A percentile compares a stretch with the other conserved stretches of the same genome.
Conservation (phyloP, 192 early-diverging fungal genomes). For the Rhizoclosmatium globosum region DNA sequence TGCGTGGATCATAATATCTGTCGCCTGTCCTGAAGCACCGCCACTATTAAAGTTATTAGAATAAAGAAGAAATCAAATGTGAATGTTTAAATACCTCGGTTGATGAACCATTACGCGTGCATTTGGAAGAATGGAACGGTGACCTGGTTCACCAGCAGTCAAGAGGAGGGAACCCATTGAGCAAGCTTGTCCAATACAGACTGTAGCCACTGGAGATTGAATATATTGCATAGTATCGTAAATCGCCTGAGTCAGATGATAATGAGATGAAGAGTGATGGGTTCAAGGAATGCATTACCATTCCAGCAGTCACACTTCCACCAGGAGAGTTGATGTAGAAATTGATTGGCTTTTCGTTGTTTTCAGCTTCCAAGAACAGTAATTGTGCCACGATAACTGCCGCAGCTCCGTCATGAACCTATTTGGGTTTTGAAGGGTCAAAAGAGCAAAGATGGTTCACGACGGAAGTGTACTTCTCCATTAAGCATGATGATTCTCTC, state of each 20-base stretch:
- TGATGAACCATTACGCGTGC: conserved; percentile 98
- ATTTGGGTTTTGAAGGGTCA: background rate
- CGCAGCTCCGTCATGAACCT: conserved; percentile 82
- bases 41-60: conserved; percentile 60
- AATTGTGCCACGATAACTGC: conserved; percentile 94
- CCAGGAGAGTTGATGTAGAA: conserved; percentile 99
- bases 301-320: conserved; percentile 92
- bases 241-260: conserved; percentile 41
- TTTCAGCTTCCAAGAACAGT: conserved; percentile 93
- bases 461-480: conserved; percentile 64
- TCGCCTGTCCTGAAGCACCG: conserved; percentile 92
- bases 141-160: conserved; percentile 88
- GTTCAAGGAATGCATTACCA: conserved; percentile 56
- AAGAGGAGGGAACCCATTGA: conserved; percentile 97
- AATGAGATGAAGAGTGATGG: background rate
- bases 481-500: conserved; percentile 98
- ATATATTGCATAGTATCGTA: conserved; percentile 82
- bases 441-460: conserved; percentile 2
- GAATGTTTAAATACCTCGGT: conserved; percentile 57
- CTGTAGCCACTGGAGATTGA: conserved; percentile 88
- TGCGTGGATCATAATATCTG: conserved; percentile 97
- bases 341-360: conserved; percentile 90
- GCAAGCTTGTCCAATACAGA: conserved; percentile 97
- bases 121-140: conserved; percentile 87
- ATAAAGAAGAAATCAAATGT: background rate